Conservation (phyloP, 768 basidiomycete genomes). For the Russula brevipes region DNA sequence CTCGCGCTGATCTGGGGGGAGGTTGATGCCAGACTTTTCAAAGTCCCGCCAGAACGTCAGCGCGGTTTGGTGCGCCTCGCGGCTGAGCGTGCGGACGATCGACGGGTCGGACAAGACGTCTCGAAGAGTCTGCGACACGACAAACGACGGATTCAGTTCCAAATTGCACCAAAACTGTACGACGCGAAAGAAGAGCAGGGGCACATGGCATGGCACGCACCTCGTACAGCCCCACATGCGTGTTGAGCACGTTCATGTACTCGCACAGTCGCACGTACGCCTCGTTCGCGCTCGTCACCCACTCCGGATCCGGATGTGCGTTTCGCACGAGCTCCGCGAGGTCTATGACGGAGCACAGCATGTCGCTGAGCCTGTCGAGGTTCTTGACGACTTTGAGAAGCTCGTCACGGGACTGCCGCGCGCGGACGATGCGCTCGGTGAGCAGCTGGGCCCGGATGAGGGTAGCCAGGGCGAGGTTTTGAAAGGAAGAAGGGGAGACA, state of each 20-base stretch:
- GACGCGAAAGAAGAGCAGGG: conserved; percentile 6
- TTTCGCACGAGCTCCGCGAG: conserved; percentile 91
- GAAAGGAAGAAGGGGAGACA: conserved; percentile 61
- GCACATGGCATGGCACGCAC: conserved; percentile 42
- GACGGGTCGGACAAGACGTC: conserved; percentile 62
- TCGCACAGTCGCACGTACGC: conserved; percentile 91
- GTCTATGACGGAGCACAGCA: conserved; percentile 95
- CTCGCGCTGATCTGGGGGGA: conserved; percentile 69
- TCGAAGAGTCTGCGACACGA: conserved; percentile 54
- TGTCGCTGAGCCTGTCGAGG: conserved; percentile 91
- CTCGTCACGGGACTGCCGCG: conserved; percentile 66
- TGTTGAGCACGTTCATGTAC: conserved; percentile 97
- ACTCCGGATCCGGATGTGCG: conserved; percentile 80
- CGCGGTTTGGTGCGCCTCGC: conserved; percentile 81
- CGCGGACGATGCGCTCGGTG: conserved; percentile 76
- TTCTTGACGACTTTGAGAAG: conserved; percentile 89
- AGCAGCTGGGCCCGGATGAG: conserved; percentile 74
- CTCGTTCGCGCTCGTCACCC: conserved; percentile 79
- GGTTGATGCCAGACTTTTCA: conserved; percentile 91
- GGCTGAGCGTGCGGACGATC: conserved; percentile 58
- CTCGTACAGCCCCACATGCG: conserved; percentile 83
- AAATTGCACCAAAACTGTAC: not conserved
- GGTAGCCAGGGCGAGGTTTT: conserved; percentile 71
- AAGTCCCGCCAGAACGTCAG: conserved; percentile 96
- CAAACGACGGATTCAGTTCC: no score